phyloP scores from a whole-genome alignment of 441 rosid genomes.

The Capsella rubella region DNA sequence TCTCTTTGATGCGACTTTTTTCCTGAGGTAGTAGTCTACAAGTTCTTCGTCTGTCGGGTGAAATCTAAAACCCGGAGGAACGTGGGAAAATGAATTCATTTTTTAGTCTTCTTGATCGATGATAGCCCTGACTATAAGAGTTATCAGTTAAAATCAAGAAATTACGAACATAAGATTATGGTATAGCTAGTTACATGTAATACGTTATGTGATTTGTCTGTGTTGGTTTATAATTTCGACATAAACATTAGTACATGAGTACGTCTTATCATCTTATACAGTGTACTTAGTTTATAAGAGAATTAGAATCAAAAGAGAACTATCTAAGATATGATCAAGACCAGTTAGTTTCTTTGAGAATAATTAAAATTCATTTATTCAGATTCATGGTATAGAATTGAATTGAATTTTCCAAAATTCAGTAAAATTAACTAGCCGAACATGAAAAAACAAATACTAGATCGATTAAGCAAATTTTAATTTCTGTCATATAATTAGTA shows the following conservation, averaged over 20 bases:
- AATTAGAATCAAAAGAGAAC: neutral
- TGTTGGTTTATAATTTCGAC: slow-evolving; percentile 13
- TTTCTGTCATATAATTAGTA: neutral
- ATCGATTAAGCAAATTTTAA: neutral
- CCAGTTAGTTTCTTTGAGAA: slow-evolving; percentile 1
- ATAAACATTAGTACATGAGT: too few species aligned
- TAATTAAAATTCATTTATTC: neutral
- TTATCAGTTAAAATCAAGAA: neutral
- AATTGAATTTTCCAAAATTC: neutral
- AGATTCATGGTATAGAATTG: neutral
- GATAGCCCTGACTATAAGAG: slow-evolving; percentile 6
- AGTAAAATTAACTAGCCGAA: neutral
- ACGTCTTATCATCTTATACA: too few species aligned
- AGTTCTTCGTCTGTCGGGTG: slow-evolving; percentile 99
- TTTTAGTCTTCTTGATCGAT: slow-evolving; percentile 37
- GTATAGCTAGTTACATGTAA: neutral
- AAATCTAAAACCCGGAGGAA: slow-evolving; percentile 99
- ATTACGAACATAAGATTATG: slow-evolving; percentile 9
- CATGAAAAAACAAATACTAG: neutral
- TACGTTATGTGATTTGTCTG: neutral
- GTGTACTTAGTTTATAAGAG: too few species aligned
- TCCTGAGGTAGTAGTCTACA: slow-evolving; percentile 94
- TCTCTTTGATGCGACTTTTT: slow-evolving; percentile 87
- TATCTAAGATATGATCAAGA: neutral
- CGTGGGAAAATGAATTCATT: slow-evolving; percentile 87